Base-by-base conservation (phyloP, 768 basidiomycete genomes). In the Mycena galericulata region DNA sequence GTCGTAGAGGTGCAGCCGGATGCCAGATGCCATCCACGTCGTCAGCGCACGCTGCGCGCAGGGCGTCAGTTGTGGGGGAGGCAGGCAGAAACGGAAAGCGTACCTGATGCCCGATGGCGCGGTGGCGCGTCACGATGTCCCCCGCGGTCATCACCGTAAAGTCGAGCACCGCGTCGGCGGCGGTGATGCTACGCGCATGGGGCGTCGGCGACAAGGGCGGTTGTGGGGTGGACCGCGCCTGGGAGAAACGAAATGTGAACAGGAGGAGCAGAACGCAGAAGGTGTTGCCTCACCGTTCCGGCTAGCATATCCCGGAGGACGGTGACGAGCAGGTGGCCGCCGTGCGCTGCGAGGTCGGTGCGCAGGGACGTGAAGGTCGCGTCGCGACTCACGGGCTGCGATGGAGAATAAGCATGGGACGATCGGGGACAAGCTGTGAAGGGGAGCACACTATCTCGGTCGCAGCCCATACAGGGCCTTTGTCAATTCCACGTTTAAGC, bases 401-500 rank as follows among this genome's bases (percentile, higher is more conserved):
- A 49, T 57, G 6, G 30, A 68, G 45, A 15, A 34, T 54, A 14
- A 60, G 40, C 29, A 45, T 30, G 11, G 15, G 1, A 32, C 14
- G 30, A 32, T 20, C 2, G 15, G 17, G 20, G 26, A 17, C 45
- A 27, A 50, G 30, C n/a, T n/a, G n/a, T 41, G 49, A 58, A 5
- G 38, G 47, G 34, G 38, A 43, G 80, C 88, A 74, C 67, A 96
- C 95, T 78, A 89, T 78, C 51, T 77, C 81, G 26, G 77, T 73
- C 43, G 76, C 77, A 1, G 80, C 90, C 85, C 90, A 94, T 24
- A 98, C 83, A 17, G 86, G 82, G 8, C 96, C 96, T 1, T 88
- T 85, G 78, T 97, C 96, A 43, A 96, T 90, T 0, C 94, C 95
- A 54, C 83, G 81, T 72, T 90, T 89, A 59, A 88, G 82, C 91